A percentile compares a stretch with the other conserved stretches of the same genome.
Evolutionary conservation across 208 protist species (phyloP).

Genomic region (Leishmania braziliensis): DNA sequence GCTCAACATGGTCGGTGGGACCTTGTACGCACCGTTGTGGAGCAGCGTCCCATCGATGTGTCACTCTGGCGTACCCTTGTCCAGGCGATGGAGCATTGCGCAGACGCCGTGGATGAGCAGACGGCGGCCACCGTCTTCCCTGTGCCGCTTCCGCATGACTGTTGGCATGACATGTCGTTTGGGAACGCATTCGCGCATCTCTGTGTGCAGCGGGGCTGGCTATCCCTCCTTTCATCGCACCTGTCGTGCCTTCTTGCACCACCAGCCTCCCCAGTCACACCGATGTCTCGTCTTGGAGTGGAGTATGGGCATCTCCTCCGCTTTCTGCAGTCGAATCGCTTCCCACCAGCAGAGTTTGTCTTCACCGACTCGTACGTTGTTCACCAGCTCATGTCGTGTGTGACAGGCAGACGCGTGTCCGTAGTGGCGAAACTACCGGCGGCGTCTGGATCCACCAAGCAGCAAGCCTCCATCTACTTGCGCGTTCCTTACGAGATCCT

Average conservation of each 20-base stretch:
- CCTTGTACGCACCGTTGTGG: background rate
- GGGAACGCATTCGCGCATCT: slow-evolving; percentile 19
- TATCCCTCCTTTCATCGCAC: slow-evolving; percentile 12
- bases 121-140: slow-evolving; percentile 1
- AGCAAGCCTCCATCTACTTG: slow-evolving; percentile 17
- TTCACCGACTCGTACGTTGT: slow-evolving; percentile 31
- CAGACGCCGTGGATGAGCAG: slow-evolving; percentile 5
- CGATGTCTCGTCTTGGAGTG: slow-evolving; percentile 1
- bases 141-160: slow-evolving; percentile 3
- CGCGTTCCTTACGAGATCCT: slow-evolving; percentile 31
- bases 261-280: background rate
- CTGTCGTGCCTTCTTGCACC: background rate
- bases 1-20: slow-evolving; percentile 34
- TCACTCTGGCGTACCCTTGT: slow-evolving; percentile 24
- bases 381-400: slow-evolving; percentile 23
- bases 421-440: slow-evolving; percentile 17
- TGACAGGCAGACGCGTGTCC: slow-evolving; percentile 19
- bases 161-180: slow-evolving; percentile 4
- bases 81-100: slow-evolving; percentile 25
- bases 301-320: slow-evolving; percentile 25
- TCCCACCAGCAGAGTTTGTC: slow-evolving; percentile 10
- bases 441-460: slow-evolving; percentile 9
- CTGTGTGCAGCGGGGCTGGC: slow-evolving; percentile 30
- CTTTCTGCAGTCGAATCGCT: slow-evolving; percentile 10
- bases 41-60: background rate